phyloP scores from a whole-genome alignment of 2,329 filamentous ascomycete genomes.

The Fusarium sp. region DNA sequence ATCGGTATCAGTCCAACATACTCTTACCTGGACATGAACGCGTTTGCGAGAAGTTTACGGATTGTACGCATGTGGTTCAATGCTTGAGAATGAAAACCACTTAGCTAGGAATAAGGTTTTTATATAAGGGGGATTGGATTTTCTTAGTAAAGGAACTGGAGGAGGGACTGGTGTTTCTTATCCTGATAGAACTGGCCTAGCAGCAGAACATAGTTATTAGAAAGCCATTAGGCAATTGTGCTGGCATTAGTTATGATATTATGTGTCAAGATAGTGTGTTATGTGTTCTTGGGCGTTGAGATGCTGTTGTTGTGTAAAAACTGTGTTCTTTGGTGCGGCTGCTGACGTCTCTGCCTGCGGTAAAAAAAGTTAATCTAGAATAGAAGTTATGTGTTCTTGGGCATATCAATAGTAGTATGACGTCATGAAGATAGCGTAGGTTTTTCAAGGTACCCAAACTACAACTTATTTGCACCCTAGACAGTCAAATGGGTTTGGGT shows the following conservation, averaged over 20 bases:
- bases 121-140: background rate
- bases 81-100: background rate
- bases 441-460: too few species aligned
- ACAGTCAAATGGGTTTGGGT: too few species aligned
- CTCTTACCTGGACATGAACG: background rate
- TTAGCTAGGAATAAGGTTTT: background rate
- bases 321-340: too few species aligned
- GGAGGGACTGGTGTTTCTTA: background rate
- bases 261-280: background rate
- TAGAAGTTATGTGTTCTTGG: too few species aligned
- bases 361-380: too few species aligned
- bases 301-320: too few species aligned
- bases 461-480: too few species aligned
- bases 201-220: background rate
- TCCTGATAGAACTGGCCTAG: background rate
- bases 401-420: too few species aligned
- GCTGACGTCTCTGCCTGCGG: too few species aligned
- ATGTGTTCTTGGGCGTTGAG: too few species aligned
- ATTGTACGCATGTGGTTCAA: constrained; percentile 3
- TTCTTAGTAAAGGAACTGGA: background rate
- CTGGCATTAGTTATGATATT: background rate
- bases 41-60: constrained; percentile 1
- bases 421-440: too few species aligned
- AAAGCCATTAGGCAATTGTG: background rate
- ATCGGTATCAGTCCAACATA: constrained; percentile 5